Evolutionary conservation across 306 rosid genomes (phyloP), one percentile per base, ranked within the genome.

Genomic region (Gastrolobium villosum): DNA sequence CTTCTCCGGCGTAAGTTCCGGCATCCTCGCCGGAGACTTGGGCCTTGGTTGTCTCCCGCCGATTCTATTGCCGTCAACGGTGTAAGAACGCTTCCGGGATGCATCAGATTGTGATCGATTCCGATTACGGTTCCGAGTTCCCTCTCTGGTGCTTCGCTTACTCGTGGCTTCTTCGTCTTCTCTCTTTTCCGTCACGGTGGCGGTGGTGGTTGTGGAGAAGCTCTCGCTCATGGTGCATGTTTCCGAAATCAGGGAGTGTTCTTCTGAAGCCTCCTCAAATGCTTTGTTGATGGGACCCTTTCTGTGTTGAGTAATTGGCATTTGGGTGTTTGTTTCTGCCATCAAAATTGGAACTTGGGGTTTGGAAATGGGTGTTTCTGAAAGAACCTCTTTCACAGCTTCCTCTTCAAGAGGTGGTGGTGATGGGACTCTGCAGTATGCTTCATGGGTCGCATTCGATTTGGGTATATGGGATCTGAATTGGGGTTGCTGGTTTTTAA

Each of bases 101-200:
- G 77, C 71, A 43, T 41, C 65, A 1, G 68, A 57, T 8, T 52
- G 70, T 26, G 79, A 5, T n/a, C 82, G 77, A 28, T 79, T 81
- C 11, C 28, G 77, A 28, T 79, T 81, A 11, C 28, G 60, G 32
- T 76, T 84, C 26, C 74, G 86, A 31, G 80, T 89, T 55, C 52
- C 70, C 26, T 88, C 92, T 76, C 85, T 76, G 57, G 74, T 74
- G 79, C 75, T 84, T 67, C 75, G 53, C 70, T 86, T 91, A 44
- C 99, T 95, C 2, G 89, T 85, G 6, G 87, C 97, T 76, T 95
- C 99, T 76, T 95, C 99, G 9, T 91, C 96, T 32, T 93, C 94
- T 79, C 74, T 86, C 14, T 52, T 85, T 39, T 89, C 97, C 3
- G 92, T 80, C 45, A 87, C 50, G 30, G 81, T 49, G 10, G 88